Percentiles rank a stretch among this genome's conserved stretches.
phyloP scores from a whole-genome alignment of 78 protist species.

The Guillardia theta region DNA sequence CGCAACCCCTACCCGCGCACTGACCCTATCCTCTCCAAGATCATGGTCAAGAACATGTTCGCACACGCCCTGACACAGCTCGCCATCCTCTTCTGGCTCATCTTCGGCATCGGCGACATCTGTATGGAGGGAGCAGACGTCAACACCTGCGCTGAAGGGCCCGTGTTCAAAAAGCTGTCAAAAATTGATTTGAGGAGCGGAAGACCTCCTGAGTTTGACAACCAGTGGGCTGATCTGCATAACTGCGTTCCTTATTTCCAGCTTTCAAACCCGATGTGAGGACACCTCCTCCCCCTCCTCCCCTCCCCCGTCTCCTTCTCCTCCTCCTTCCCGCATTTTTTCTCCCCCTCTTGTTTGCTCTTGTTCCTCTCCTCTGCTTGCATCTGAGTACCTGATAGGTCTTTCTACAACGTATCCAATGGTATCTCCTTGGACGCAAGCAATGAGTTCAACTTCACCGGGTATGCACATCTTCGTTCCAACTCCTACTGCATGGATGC shows the following conservation, averaged over 20 bases:
- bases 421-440: no score
- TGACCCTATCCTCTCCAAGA: not conserved
- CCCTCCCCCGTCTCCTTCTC: not conserved
- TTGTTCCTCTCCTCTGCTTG: not conserved
- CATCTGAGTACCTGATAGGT: no score
- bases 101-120: slow-evolving; percentile 18
- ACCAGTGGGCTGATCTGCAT: not conserved
- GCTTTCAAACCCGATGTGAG: not conserved
- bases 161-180: not conserved
- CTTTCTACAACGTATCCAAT: no score
- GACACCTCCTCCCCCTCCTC: not conserved
- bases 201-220: no score
- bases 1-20: not conserved
- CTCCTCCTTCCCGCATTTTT: not conserved
- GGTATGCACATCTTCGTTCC: no score
- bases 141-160: not conserved
- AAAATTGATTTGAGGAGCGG: no score
- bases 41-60: slow-evolving; percentile 45
- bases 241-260: not conserved
- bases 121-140: not conserved
- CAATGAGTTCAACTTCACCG: no score
- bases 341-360: not conserved
- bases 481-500: no score
- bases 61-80: not conserved
- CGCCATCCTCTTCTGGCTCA: not conserved